Base-by-base conservation (phyloP, 225 moss, liverwort and hornwort genomes). In the Polytrichum commune region DNA sequence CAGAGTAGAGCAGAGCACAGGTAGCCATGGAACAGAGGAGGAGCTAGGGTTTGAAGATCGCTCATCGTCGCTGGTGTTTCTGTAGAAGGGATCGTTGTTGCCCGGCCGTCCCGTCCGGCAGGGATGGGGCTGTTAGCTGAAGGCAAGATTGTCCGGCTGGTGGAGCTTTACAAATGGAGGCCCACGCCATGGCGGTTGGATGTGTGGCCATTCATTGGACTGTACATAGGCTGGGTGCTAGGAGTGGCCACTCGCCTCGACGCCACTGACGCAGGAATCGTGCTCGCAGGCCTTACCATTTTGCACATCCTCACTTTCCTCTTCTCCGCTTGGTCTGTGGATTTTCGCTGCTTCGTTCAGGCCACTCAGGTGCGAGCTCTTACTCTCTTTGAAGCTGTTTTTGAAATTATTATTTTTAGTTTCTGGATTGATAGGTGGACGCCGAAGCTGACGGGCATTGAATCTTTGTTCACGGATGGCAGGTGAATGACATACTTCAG, bases 311-410 rank as follows among this genome's bases (percentile, higher is more conserved):
- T 98, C 65, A 83, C 92, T 64, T 95, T 91, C 74, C 85, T 98
- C 30, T 98, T 93, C 75, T 95, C 97, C 68, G 85, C 86, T 8
- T 98, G 97, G 97, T 98, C 97, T 19, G 91, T 98, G 65, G 95
- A 95, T 82, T 98, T 98, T 70, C 92, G 92, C 8, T 98, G 97
- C 84, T 87, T 98, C 68, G 88, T 94, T 76, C 97, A 98, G 76
- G 92, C 94, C 58, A 77, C 25, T 64, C 91, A 91, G 95, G 95
- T 92, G 67, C 61, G 71, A 53, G 78, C 18, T 18, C 23, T 13
- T 25, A 64, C 16, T 26, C 60, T 61, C 29, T 28, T 35, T 5
- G 26, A 54, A 29, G 29, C 19, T 27, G n/a, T 23, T n/a, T 72
- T 22, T 10, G n/a, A 1, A 6, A 64, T 33, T 10, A 6, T 16